These are phyloP conservation scores for Solanum clarkiae DNA, from an alignment of 257 asterid species.

Conservation along the genomic window DNA sequence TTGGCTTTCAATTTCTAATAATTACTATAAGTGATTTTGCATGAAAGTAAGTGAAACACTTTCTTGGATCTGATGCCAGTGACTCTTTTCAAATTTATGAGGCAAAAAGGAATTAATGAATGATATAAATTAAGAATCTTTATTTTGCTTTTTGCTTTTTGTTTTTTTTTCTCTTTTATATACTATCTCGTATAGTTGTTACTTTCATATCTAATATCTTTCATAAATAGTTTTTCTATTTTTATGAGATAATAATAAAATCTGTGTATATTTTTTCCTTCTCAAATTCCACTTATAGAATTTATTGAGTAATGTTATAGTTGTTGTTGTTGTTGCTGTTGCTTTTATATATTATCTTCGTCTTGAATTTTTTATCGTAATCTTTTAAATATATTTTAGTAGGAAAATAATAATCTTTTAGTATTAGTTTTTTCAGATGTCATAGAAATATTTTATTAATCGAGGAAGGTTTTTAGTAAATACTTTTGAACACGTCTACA, in stretches of 20 bases:
- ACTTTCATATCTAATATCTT: no score
- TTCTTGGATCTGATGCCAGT: conserved; percentile 54
- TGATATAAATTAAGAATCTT: neutral
- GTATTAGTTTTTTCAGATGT: neutral
- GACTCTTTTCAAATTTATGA: neutral
- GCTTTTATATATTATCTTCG: neutral
- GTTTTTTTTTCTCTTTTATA: no score
- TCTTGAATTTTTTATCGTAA: neutral
- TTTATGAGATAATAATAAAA: no score
- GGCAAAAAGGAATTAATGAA: neutral
- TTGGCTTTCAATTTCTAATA: neutral
- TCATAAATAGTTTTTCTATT: no score
- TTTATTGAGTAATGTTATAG: no score
- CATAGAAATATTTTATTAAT: neutral
- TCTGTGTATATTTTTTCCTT: no score
- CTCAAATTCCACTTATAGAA: fast-evolving
- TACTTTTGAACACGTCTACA: neutral
- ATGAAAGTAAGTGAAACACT: conserved; percentile 59
- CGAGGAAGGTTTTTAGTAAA: neutral
- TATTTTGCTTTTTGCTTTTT: neutral
- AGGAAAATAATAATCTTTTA: neutral
- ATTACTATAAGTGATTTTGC: conserved; percentile 26
- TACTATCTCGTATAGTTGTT: no score
- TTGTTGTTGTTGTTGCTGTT: neutral
- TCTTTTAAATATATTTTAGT: neutral